phyloP scores from a whole-genome alignment of 805 yeast genomes.

The Saccharomycopsis fibuligera region DNA sequence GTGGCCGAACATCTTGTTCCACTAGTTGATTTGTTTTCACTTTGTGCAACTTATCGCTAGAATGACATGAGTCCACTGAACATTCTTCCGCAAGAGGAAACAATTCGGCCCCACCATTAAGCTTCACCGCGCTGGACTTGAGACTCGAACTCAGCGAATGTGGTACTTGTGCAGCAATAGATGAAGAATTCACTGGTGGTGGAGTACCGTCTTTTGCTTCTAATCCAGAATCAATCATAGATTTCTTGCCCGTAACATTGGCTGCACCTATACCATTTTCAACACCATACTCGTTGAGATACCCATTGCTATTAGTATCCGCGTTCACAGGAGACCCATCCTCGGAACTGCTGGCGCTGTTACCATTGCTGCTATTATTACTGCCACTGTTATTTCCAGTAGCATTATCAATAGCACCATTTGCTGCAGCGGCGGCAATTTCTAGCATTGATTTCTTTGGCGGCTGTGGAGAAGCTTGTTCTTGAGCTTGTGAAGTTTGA shows the following conservation, averaged over 20 bases:
- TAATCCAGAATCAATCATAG: too few relatives aligned
- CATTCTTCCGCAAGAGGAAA: neutral
- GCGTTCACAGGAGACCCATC: too few relatives aligned
- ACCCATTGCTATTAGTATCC: too few relatives aligned
- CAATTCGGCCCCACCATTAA: neutral
- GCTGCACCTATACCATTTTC: too few relatives aligned
- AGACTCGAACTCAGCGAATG: neutral
- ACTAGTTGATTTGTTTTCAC: neutral
- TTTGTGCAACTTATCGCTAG: neutral
- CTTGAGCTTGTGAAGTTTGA: too few relatives aligned
- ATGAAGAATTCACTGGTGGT: neutral
- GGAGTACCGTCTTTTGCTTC: too few relatives aligned
- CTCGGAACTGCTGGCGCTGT: neutral
- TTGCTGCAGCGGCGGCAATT: neutral
- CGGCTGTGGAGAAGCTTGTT: too few relatives aligned
- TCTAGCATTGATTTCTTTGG: constrained; percentile 1
- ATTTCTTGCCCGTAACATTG: too few relatives aligned
- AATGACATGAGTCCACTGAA: neutral
- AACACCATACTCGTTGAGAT: too few relatives aligned
- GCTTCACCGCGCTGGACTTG: neutral
- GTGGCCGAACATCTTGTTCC: neutral
- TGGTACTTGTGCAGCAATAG: neutral
- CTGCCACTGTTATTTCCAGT: too few relatives aligned
- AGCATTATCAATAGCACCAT: neutral
- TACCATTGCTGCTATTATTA: neutral